phyloP scores from a whole-genome alignment of 768 basidiomycete genomes.

The Amanita fuliginea region DNA sequence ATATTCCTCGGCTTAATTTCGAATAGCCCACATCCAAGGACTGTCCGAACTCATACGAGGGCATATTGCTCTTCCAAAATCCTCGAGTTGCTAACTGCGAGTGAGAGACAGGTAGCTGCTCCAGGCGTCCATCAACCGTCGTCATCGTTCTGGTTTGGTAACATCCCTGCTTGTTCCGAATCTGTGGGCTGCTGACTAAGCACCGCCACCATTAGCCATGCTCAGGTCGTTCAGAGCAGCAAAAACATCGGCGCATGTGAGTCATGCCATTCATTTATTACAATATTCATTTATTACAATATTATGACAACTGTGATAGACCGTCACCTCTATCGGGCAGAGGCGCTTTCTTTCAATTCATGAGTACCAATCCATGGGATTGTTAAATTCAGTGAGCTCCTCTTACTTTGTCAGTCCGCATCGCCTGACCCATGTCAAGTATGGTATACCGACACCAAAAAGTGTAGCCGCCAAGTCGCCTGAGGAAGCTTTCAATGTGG shows the following conservation, averaged over 20 bases:
- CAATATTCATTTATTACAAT: not conserved
- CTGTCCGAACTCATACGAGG: constrained; percentile 75
- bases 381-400: constrained; percentile 75
- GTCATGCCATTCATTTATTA: constrained; percentile 10
- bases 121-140: constrained; percentile 46
- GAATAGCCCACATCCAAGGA: constrained; percentile 47
- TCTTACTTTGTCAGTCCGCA: not conserved
- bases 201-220: constrained; percentile 33
- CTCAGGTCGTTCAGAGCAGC: constrained; percentile 58
- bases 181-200: constrained; percentile 33
- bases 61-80: constrained; percentile 53
- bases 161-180: constrained; percentile 7
- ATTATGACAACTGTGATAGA: constrained; percentile 23
- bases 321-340: constrained; percentile 61
- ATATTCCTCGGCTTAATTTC: constrained; percentile 80
- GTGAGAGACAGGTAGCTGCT: constrained; percentile 63
- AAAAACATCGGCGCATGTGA: constrained; percentile 52
- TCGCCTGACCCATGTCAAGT: constrained; percentile 33
- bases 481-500: constrained; percentile 82
- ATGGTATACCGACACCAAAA: constrained; percentile 92
- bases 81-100: constrained; percentile 21
- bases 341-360: constrained; percentile 92
- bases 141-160: constrained; percentile 56
- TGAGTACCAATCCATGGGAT: constrained; percentile 93
- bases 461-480: constrained; percentile 80